Conservation (phyloP, 2,329 filamentous ascomycete species). For the Beauveria asiatica region DNA sequence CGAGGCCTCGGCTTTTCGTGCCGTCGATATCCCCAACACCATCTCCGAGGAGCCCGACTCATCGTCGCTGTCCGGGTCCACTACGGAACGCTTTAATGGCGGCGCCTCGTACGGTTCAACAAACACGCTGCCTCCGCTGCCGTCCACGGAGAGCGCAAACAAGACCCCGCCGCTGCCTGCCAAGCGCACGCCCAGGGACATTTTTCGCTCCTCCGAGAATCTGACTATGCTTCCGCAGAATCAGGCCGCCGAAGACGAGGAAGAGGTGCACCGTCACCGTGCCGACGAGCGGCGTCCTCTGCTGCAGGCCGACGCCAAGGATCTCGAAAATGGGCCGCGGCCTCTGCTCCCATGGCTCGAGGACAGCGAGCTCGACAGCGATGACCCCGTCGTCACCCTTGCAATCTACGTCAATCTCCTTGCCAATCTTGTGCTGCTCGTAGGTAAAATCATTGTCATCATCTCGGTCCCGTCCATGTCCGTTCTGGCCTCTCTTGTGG, state of each 20-base stretch:
- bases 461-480: slow-evolving; percentile 73
- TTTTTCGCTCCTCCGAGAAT: slow-evolving; percentile 69
- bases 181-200: slow-evolving; percentile 74
- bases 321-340: slow-evolving; percentile 22
- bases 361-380: slow-evolving; percentile 63
- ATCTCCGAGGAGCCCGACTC: slow-evolving; percentile 60
- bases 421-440: slow-evolving; percentile 67
- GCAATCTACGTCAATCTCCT: slow-evolving; percentile 81
- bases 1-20: slow-evolving; percentile 43
- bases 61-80: slow-evolving; percentile 21
- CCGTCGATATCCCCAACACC: slow-evolving; percentile 58
- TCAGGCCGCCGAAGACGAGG: slow-evolving; percentile 32
- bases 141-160: slow-evolving; percentile 4
- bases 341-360: slow-evolving; percentile 59
- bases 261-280: slow-evolving; percentile 26
- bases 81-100: slow-evolving; percentile 19
- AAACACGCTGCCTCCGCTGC: slow-evolving; percentile 15
- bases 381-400: slow-evolving; percentile 67
- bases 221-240: slow-evolving; percentile 51
- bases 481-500: slow-evolving; percentile 70
- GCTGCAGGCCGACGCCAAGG: slow-evolving; percentile 26
- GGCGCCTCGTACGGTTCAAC: slow-evolving; percentile 23
- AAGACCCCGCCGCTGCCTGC: slow-evolving; percentile 37
- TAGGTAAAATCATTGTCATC: slow-evolving; percentile 69
- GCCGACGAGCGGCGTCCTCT: slow-evolving; percentile 5